phyloP scores from a whole-genome alignment of 305 asterid genomes.

The Solanum hybrid region DNA sequence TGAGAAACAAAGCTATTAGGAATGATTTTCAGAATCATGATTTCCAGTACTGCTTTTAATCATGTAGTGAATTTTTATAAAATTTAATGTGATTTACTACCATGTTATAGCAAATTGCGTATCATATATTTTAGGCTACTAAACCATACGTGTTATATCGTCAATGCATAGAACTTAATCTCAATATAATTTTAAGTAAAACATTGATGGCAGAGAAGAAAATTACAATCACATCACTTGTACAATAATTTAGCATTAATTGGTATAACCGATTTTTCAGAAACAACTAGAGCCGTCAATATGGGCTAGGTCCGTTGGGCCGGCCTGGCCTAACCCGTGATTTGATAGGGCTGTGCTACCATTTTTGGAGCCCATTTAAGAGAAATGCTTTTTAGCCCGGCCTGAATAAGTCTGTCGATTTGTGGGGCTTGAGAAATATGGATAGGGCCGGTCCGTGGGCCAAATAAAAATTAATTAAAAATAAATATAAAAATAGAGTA shows the following conservation, averaged over 20 bases:
- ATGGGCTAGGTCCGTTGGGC: too few relatives aligned
- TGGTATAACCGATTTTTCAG: neutral
- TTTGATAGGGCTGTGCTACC: too few relatives aligned
- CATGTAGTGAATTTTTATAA: neutral
- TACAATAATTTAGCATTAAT: neutral
- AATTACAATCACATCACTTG: neutral
- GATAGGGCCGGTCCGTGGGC: too few relatives aligned
- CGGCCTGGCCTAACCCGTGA: too few relatives aligned
- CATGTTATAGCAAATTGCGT: neutral
- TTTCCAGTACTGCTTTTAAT: neutral
- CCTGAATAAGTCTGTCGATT: too few relatives aligned
- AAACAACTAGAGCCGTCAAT: neutral
- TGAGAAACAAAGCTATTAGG: neutral
- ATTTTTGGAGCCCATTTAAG: too few relatives aligned
- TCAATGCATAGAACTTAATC: neutral
- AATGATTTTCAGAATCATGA: neutral
- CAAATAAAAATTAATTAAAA: too few relatives aligned
- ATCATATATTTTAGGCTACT: neutral
- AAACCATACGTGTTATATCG: neutral
- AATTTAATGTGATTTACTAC: neutral
- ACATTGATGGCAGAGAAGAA: neutral
- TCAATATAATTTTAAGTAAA: neutral
- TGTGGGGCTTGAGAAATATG: too few relatives aligned
- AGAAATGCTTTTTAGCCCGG: too few relatives aligned
- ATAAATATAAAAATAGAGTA: too few relatives aligned